Base-by-base conservation (phyloP, 768 basidiomycete genomes). In the Naganishia friedmannii region DNA sequence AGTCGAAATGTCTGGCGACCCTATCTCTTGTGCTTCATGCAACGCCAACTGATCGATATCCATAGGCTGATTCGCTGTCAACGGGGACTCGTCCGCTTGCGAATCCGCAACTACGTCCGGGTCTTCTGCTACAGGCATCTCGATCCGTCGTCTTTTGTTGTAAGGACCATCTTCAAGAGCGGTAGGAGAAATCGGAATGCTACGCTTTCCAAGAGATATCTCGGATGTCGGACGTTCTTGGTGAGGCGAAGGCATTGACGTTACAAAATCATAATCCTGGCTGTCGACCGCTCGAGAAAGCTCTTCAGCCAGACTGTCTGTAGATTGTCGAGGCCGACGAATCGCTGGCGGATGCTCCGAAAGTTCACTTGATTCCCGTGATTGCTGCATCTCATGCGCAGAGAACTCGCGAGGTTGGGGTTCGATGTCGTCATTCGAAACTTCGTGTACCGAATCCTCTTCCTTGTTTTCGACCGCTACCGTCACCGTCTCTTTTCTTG, bases 61-160 rank as follows among this genome's bases (percentile, higher is more conserved):
- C 60, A 63, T 23, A 13, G 42, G 37, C 19, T 45, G 60, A 29
- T 26, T 29, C 10, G n/a, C 60, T 21, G 42, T 8, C 13, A 13
- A 4, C 4, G 60, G 39, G 23, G 60, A 45, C 2, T 26, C n/a
- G 13, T 63, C 60, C 23, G 37, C 23, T 63, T 42, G 6, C 12
- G 60, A 63, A 63, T 63, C 60, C 17, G 26, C 8, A 17, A 39
- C 23, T 10, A 63, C 42, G 15, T 63, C 37, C 23, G 39, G 23
- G 31, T 21, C 21, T 34, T 21, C 21, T 34, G n/a, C 3, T 28
- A 6, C 3, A 2, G n/a, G 9, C 2, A n/a, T 26, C 0, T 23
- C 32, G 8, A 63, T 42, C 15, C 39, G 37, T n/a, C 42, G 60
- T 28, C 39, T 63, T 42, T 63, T 63, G 26, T 46, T 63, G 60